Percentiles rank a stretch among this genome's conserved stretches.
phyloP scores from a whole-genome alignment of 2,329 filamentous ascomycete genomes.

The Ophiosphaerella narmari region DNA sequence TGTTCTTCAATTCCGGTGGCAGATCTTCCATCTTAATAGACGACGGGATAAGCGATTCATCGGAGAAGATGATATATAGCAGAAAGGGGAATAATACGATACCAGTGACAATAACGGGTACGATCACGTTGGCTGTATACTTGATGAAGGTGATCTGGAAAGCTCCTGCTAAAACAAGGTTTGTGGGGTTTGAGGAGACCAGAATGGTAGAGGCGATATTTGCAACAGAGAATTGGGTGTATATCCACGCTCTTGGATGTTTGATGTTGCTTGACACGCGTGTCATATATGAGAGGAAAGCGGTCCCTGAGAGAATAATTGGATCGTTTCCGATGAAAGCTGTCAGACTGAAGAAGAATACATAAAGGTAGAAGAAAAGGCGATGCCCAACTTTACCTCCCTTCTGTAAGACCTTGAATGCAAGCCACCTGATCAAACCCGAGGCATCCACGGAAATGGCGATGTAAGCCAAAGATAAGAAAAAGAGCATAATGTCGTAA shows the following conservation, averaged over 20 bases:
- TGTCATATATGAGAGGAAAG: constrained; percentile 78
- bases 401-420: constrained; percentile 71
- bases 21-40: constrained; percentile 72
- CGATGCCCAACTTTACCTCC: constrained; percentile 69
- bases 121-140: constrained; percentile 79
- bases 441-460: constrained; percentile 79
- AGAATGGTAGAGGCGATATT: constrained; percentile 77
- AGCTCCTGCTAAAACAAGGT: constrained; percentile 73
- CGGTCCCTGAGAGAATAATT: constrained; percentile 73
- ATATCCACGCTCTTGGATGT: constrained; percentile 74
- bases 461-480: constrained; percentile 74
- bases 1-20: constrained; percentile 59
- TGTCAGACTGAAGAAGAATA: constrained; percentile 71
- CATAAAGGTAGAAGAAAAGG: constrained; percentile 74
- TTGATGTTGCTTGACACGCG: constrained; percentile 73
- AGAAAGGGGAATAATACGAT: constrained; percentile 72
- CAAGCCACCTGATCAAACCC: constrained; percentile 70
- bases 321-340: constrained; percentile 76
- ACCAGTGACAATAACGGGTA: constrained; percentile 70
- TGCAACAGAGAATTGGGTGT: constrained; percentile 71
- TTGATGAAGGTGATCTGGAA: constrained; percentile 73
- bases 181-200: constrained; percentile 78
- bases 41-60: constrained; percentile 66
- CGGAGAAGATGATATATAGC: constrained; percentile 69
- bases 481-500: constrained; percentile 76